Base-by-base conservation (phyloP, 352 stramenopile species). In the Globisporangium solare region DNA sequence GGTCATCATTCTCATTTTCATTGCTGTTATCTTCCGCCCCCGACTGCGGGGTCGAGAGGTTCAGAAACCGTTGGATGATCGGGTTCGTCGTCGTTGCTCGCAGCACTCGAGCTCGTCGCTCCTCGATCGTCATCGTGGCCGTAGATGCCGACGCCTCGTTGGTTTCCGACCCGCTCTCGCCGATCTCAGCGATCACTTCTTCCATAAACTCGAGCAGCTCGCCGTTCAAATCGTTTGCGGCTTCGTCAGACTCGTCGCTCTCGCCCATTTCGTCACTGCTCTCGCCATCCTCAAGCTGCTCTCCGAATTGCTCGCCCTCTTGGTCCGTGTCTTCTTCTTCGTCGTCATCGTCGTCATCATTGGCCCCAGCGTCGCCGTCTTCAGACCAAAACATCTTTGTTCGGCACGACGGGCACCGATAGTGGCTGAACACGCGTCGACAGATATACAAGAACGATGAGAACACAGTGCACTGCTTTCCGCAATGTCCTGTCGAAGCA, bases 381-480 rank as follows among this genome's bases (percentile, higher is more conserved):
- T 75, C 64, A 17, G 68, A 55, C 2, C 73, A 67, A 47, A 85
- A 68, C 53, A 92, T 79, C 27, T 63, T 60, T 13, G 66, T 81
- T 18, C 80, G 73, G 35, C 83, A 93, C 20, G 66, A 80, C 24
- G 83, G 83, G 66, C 83, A 93, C 41, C 80, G 54, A 77, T 90
- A 54, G 41, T 68, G 54, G 54, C 42, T 58, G 46, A 10, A 40
- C 35, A 35, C 6, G 27, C 27, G 27, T 10, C 6, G 24, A 57
- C 22, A 49, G 3, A 39, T 1, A 24, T 3, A 3, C 1, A 17
- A 27, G 5, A 24, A 27, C 0, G 5, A 35, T 35, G 6, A 35
- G 7, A 35, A 35, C 7, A 1, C 27, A 35, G 5, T 35, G 27
- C 6, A 6, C 27, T 35, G 10, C 27, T 35, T 31, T 35, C 27